Evolutionary conservation across 352 stramenopile species (phyloP), one percentile per base, ranked within the genome.

Genomic region (Phytopythium montanum): DNA sequence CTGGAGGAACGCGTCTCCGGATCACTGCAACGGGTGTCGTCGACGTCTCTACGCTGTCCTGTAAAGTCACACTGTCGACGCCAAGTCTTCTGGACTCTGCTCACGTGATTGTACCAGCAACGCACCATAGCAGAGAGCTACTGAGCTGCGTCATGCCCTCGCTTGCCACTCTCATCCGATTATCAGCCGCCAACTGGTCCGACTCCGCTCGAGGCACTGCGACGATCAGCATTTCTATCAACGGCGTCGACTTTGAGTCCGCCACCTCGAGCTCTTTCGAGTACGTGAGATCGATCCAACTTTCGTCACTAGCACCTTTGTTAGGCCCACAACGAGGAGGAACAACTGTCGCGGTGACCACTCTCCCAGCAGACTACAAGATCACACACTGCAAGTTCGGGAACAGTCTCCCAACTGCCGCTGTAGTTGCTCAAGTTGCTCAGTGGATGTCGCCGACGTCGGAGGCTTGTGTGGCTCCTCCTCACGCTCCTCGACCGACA

Each of bases 231-330:
- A 59, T 87, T 2, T 80, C 76, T 12, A 79, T 78, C 45, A 89
- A 87, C 44, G 77, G 72, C 13, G 56, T 68, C 8, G 79, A 89
- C 42, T 85, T 84, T 57, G 25, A 73, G 0, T 28, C 36, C n/a
- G n/a, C n/a, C 19, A 59, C 54, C 13, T 14, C 21, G 0, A 70
- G 54, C 21, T 48, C n/a, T 0, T 86, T 85, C 33, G 51, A 52
- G 5, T 85, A 73, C 49, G 49, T 50, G 5, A 65, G 60, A 19
- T 29, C 65, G 9, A 58, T 73, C 18, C 5, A 28, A 26, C 25
- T 73, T 3, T 41, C 45, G 14, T 62, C 55, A 4, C 28, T 80
- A 3, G 16, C 46, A 7, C 74, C 74, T 23, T 23, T 29, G 4
- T 31, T 42, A 3, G 72, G 72, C 3, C 64, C 72, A 13, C 28